A percentile compares a stretch with the other conserved stretches of the same genome.
These are phyloP conservation scores for Meira miltonrushii DNA, from an alignment of 1,284 basidiomycete species.

Conservation along the genomic window DNA sequence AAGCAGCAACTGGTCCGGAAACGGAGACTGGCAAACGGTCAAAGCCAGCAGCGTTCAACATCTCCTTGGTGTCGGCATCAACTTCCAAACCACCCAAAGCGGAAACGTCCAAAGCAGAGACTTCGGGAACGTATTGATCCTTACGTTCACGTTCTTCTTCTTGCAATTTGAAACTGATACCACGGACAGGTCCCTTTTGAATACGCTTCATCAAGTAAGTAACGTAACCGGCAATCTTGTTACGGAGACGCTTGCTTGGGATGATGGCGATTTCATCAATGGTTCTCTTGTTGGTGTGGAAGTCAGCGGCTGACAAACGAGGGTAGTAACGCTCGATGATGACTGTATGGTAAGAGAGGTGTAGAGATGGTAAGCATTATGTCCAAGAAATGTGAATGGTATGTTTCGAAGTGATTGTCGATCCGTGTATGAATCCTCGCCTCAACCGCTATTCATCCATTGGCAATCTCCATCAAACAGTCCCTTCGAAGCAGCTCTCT, in stretches of 20 bases:
- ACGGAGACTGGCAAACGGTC: slow-evolving; percentile 51
- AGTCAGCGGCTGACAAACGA: slow-evolving; percentile 35
- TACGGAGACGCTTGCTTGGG: slow-evolving; percentile 96
- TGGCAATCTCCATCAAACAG: too few relatives aligned
- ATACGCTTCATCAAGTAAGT: slow-evolving; percentile 99
- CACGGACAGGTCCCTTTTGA: slow-evolving; percentile 96
- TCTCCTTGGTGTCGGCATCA: slow-evolving; percentile 53
- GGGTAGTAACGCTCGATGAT: slow-evolving; percentile 98
- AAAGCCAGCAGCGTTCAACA: slow-evolving; percentile 49
- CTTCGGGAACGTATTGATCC: slow-evolving; percentile 53
- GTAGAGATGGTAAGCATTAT: too few relatives aligned
- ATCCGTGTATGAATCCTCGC: too few relatives aligned
- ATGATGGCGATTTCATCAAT: slow-evolving; percentile 90
- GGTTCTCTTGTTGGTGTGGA: slow-evolving; percentile 92
- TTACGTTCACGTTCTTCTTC: slow-evolving; percentile 99
- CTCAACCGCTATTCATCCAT: too few relatives aligned
- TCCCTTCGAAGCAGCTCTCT: not conserved
- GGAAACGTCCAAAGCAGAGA: slow-evolving; percentile 51
- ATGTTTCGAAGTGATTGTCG: not conserved
- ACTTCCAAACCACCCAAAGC: slow-evolving; percentile 48
- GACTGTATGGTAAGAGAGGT: slow-evolving; percentile 55
- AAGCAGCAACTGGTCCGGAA: slow-evolving; percentile 45
- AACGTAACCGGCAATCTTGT: slow-evolving; percentile 99
- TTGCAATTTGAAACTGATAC: slow-evolving; percentile 99
- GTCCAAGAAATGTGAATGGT: not conserved